Percentiles rank a stretch among this genome's conserved stretches.
These are phyloP conservation scores for Colletotrichum magnum DNA, from an alignment of 2,329 filamentous ascomycete species.

Conservation along the genomic window DNA sequence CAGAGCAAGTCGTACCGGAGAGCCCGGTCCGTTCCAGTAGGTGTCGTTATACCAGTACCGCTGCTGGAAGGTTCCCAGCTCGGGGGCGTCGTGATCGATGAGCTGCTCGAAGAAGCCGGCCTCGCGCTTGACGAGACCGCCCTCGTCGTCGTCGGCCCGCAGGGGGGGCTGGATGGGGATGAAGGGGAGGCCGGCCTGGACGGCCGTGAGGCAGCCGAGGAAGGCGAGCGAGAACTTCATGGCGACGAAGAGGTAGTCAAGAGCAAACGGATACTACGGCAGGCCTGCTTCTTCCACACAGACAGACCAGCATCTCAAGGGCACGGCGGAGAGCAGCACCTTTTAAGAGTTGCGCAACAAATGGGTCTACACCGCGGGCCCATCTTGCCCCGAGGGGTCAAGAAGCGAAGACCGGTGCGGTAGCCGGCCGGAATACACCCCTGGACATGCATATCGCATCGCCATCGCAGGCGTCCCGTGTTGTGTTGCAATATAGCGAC, in stretches of 20 bases:
- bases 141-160: constrained; percentile 18
- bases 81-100: constrained; percentile 70
- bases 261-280: too few relatives aligned
- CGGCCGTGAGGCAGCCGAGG: constrained; percentile 27
- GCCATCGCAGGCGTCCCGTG: neutral
- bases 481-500: neutral
- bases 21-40: constrained; percentile 67
- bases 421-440: neutral
- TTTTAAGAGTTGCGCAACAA: constrained; percentile 6
- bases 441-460: neutral
- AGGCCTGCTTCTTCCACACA: too few relatives aligned
- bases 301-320: too few relatives aligned
- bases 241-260: too few relatives aligned
- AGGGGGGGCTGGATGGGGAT: constrained; percentile 28
- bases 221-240: constrained; percentile 35
- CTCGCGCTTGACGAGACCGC: constrained; percentile 23
- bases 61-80: constrained; percentile 56
- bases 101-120: constrained; percentile 63
- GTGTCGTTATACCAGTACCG: constrained; percentile 66
- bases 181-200: constrained; percentile 25
- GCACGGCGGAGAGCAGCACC: neutral
- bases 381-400: neutral
- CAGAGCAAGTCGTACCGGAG: constrained; percentile 57
- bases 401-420: neutral
- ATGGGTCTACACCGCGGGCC: constrained; percentile 18